Evolutionary conservation across 2,329 filamentous ascomycete genomes (phyloP).

Genomic region (Didymella glomerata): DNA sequence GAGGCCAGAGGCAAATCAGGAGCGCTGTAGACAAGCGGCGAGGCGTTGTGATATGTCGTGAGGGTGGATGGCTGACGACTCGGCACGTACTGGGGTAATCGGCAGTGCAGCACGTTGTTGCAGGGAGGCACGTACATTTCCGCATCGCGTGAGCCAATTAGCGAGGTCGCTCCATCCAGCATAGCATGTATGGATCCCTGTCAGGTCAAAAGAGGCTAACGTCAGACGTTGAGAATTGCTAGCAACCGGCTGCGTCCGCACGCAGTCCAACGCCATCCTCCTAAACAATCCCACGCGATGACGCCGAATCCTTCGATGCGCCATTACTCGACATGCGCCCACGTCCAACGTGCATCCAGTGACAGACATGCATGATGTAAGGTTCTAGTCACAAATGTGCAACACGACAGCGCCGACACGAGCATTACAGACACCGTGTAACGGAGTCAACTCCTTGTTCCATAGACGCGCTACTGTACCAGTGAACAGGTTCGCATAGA

Average conservation of each 20-base stretch:
- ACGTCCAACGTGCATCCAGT: slow-evolving; percentile 12
- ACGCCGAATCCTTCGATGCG: slow-evolving; percentile 5
- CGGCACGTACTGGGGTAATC: slow-evolving; percentile 14
- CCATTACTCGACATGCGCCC: slow-evolving; percentile 24
- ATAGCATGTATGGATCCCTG: slow-evolving; percentile 37
- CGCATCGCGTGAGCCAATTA: slow-evolving; percentile 16
- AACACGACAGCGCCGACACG: slow-evolving; percentile 23
- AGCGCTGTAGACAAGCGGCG: background rate
- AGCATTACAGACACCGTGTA: slow-evolving; percentile 19
- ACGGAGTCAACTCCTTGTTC: slow-evolving; percentile 32
- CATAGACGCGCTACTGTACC: slow-evolving; percentile 32
- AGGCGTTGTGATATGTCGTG: slow-evolving; percentile 22
- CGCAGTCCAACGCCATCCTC: slow-evolving; percentile 21
- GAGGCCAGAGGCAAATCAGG: slow-evolving; percentile 3
- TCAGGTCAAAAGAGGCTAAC: slow-evolving; percentile 50
- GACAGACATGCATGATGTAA: slow-evolving; percentile 14
- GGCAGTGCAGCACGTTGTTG: slow-evolving; percentile 24
- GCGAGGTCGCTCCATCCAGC: slow-evolving; percentile 14
- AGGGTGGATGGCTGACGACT: slow-evolving; percentile 18
- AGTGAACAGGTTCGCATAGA: slow-evolving; percentile 36
- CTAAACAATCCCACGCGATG: slow-evolving; percentile 10
- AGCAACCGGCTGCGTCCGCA: slow-evolving; percentile 44
- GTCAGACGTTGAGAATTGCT: slow-evolving; percentile 42
- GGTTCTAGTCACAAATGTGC: slow-evolving; percentile 14
- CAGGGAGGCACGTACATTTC: slow-evolving; percentile 14